These are phyloP conservation scores for Zygosaccharomyces siamensis DNA, from an alignment of 805 yeast genomes.

Conservation along the genomic window DNA sequence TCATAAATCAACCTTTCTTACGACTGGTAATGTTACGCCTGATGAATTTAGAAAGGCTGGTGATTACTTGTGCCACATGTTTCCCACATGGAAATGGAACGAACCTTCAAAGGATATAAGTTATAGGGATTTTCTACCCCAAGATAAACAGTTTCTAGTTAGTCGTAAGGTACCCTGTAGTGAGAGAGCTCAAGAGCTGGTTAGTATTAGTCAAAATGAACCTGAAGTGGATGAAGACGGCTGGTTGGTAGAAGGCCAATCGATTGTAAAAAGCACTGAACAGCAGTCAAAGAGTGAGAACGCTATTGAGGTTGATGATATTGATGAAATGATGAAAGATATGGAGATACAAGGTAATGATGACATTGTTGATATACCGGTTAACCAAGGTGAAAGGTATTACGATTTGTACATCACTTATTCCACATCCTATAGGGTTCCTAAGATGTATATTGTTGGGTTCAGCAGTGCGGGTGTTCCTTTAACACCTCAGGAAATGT, in stretches of 20 bases:
- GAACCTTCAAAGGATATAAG: conserved; percentile 40
- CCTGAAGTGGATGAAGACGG: conserved; percentile 49
- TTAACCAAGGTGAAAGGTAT: conserved; percentile 50
- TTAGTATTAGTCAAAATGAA: conserved; percentile 40
- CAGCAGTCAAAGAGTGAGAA: conserved; percentile 1
- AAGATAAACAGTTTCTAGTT: conserved; percentile 79
- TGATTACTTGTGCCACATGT: conserved; percentile 82
- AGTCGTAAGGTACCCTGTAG: conserved; percentile 87
- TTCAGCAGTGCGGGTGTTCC: conserved; percentile 82
- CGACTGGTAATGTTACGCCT: conserved; percentile 91
- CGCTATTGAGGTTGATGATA: conserved; percentile 16
- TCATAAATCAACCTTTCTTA: conserved; percentile 76
- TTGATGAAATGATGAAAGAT: conserved; percentile 28
- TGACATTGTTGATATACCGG: conserved; percentile 43
- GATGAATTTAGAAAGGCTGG: conserved; percentile 94
- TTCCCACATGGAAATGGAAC: conserved; percentile 96
- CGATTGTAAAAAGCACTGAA: conserved; percentile 2
- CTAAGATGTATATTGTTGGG: conserved; percentile 89
- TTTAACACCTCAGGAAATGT: conserved; percentile 82
- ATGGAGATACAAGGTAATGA: conserved; percentile 36
- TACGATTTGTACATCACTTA: conserved; percentile 90
- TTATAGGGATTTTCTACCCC: conserved; percentile 63
- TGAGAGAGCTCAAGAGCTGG: conserved; percentile 56
- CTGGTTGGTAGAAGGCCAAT: conserved; percentile 46
- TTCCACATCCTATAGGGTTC: conserved; percentile 92